Conservation (phyloP, 768 basidiomycete species). For the Obba rivulosa region DNA sequence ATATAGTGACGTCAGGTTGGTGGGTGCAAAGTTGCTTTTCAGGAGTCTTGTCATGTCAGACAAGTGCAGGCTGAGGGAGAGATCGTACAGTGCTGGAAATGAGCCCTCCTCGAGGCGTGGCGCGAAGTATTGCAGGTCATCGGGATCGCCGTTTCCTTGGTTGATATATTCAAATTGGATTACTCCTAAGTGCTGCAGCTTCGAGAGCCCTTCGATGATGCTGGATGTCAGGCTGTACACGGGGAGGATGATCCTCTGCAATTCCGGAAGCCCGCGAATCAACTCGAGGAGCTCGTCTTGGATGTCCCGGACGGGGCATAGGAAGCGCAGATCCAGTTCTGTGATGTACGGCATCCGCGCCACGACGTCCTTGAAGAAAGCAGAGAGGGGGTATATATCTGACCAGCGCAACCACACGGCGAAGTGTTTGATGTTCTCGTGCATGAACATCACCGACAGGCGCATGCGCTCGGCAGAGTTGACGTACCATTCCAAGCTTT, state of each 20-base stretch:
- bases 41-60: slow-evolving; percentile 43
- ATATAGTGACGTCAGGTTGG: slow-evolving; percentile 44
- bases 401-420: slow-evolving; percentile 24
- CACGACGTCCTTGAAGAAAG: slow-evolving; percentile 34
- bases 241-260: slow-evolving; percentile 46
- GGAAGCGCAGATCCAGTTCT: slow-evolving; percentile 41
- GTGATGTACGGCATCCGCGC: slow-evolving; percentile 48
- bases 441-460: slow-evolving; percentile 52
- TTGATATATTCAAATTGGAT: slow-evolving; percentile 52
- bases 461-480: slow-evolving; percentile 22
- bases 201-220: slow-evolving; percentile 43
- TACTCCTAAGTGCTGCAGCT: slow-evolving; percentile 33
- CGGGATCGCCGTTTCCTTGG: slow-evolving; percentile 42
- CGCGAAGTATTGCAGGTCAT: slow-evolving; percentile 39
- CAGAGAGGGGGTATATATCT: slow-evolving; percentile 24
- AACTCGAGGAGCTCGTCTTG: slow-evolving; percentile 37
- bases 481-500: slow-evolving; percentile 43
- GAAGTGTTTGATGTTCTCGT: slow-evolving; percentile 40
- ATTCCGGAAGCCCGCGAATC: slow-evolving; percentile 34
- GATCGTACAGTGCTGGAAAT: slow-evolving; percentile 49
- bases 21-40: slow-evolving; percentile 37
- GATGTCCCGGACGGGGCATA: slow-evolving; percentile 34
- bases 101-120: slow-evolving; percentile 43
- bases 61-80: slow-evolving; percentile 42
- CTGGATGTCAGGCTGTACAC: slow-evolving; percentile 44